Conservation (phyloP, 768 basidiomycete species). For the Paxillus rubicundulus region DNA sequence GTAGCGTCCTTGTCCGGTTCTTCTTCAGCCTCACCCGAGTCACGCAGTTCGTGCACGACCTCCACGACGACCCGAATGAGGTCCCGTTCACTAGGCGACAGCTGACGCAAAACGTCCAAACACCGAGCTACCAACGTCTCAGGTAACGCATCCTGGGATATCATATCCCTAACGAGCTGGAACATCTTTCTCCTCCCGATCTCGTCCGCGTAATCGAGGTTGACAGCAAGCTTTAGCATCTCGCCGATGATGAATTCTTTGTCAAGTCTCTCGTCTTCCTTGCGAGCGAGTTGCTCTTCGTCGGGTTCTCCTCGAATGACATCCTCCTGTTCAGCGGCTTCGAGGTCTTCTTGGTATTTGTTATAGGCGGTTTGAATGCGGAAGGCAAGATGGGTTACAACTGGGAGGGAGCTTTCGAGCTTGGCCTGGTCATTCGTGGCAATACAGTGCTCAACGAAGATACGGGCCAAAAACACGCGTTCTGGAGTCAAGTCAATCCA, state of each 20-base stretch:
- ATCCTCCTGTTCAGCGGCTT: constrained; percentile 40
- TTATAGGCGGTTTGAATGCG: constrained; percentile 72
- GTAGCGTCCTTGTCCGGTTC: constrained; percentile 32
- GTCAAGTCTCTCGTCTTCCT: constrained; percentile 48
- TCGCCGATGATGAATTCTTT: constrained; percentile 75
- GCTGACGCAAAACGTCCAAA: constrained; percentile 75
- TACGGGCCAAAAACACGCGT: constrained; percentile 76
- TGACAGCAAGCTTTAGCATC: constrained; percentile 72
- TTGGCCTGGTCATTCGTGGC: constrained; percentile 56
- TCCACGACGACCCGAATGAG: constrained; percentile 88
- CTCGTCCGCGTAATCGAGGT: constrained; percentile 90
- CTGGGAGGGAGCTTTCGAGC: constrained; percentile 73
- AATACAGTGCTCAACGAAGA: constrained; percentile 78
- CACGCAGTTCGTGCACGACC: constrained; percentile 75
- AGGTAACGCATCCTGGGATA: constrained; percentile 68
- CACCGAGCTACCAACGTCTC: constrained; percentile 67
- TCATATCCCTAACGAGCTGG: constrained; percentile 81
- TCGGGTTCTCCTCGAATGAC: constrained; percentile 29
- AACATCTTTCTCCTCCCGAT: constrained; percentile 88
- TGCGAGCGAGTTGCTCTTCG: constrained; percentile 35
- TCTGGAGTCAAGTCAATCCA: constrained; percentile 73
- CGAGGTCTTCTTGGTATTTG: constrained; percentile 44
- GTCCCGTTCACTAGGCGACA: constrained; percentile 76
- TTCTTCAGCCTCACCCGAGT: constrained; percentile 40
- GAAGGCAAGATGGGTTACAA: constrained; percentile 80